A percentile compares a stretch with the other conserved stretches of the same genome.
phyloP scores from a whole-genome alignment of 768 basidiomycete genomes.

The Daedaleopsis nitida region DNA sequence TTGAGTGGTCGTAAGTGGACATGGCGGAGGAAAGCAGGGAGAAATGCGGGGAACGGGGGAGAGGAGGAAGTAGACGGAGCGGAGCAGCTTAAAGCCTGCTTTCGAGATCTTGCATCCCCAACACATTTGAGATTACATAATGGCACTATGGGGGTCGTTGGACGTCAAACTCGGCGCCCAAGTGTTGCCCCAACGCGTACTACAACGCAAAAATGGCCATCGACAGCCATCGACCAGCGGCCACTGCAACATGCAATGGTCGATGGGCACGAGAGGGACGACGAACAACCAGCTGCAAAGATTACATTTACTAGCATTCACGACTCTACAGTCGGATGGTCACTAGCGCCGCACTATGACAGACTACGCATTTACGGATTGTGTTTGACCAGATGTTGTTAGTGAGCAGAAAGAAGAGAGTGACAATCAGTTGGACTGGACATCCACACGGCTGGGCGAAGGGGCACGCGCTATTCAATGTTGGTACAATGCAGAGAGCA shows the following conservation, averaged over 20 bases:
- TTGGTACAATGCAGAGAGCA: slow-evolving; percentile 23
- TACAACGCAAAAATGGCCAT: not conserved
- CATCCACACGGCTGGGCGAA: too few relatives aligned
- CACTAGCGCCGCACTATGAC: too few relatives aligned
- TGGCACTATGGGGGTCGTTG: slow-evolving; percentile 13
- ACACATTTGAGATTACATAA: slow-evolving; percentile 20
- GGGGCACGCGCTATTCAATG: not conserved
- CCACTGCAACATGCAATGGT: too few relatives aligned
- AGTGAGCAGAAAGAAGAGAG: too few relatives aligned
- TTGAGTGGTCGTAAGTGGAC: slow-evolving; percentile 53
- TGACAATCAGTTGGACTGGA: too few relatives aligned
- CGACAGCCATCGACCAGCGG: too few relatives aligned
- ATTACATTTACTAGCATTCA: too few relatives aligned
- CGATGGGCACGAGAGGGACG: too few relatives aligned
- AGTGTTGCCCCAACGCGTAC: not conserved
- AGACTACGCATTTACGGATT: too few relatives aligned
- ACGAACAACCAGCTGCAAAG: too few relatives aligned
- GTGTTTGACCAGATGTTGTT: too few relatives aligned
- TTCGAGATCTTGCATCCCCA: slow-evolving; percentile 20
- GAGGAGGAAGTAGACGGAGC: slow-evolving; percentile 10
- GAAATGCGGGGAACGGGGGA: not conserved
- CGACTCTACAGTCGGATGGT: too few relatives aligned
- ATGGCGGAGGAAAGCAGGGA: slow-evolving; percentile 20
- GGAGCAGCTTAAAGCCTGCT: slow-evolving; percentile 7
- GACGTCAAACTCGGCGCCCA: slow-evolving; percentile 10